These are phyloP conservation scores for Tillandsia leiboldiana DNA, from an alignment of 176 grass and related monocot genomes.

Conservation along the genomic window DNA sequence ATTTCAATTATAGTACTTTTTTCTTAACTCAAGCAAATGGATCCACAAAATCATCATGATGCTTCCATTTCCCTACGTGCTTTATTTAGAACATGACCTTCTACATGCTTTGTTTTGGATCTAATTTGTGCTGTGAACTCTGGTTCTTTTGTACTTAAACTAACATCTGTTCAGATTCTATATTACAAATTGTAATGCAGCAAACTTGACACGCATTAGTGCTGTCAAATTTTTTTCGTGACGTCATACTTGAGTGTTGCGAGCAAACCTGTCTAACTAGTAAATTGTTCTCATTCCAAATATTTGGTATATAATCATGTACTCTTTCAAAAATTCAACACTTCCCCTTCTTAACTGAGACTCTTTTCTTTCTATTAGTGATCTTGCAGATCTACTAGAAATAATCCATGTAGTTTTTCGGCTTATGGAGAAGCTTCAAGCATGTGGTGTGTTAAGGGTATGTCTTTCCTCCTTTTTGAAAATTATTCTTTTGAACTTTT, in stretches of 20 bases:
- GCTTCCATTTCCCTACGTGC: too few species aligned
- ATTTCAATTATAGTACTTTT: not conserved
- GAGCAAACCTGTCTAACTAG: not conserved
- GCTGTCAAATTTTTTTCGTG: not conserved
- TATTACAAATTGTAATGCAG: too few species aligned
- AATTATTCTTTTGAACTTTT: not conserved
- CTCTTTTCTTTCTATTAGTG: slow-evolving; percentile 42
- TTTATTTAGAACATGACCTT: too few species aligned
- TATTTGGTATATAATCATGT: not conserved
- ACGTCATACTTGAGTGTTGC: too few species aligned
- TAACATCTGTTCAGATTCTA: too few species aligned
- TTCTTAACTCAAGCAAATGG: too few species aligned
- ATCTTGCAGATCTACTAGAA: slow-evolving; percentile 88
- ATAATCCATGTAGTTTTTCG: slow-evolving; percentile 84
- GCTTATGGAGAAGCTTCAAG: slow-evolving; percentile 95
- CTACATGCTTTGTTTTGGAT: too few species aligned
- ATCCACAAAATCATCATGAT: too few species aligned
- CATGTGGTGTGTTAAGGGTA: slow-evolving; percentile 80
- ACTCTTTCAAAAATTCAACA: not conserved
- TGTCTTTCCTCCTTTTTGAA: slow-evolving; percentile 9
- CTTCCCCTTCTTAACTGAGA: slow-evolving; percentile 14
- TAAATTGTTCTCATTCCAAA: not conserved
- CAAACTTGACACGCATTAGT: not conserved
- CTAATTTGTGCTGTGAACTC: too few species aligned
- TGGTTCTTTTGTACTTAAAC: too few species aligned